Conservation (phyloP, 2,329 filamentous ascomycete genomes). For the Ramularia endophylla region DNA sequence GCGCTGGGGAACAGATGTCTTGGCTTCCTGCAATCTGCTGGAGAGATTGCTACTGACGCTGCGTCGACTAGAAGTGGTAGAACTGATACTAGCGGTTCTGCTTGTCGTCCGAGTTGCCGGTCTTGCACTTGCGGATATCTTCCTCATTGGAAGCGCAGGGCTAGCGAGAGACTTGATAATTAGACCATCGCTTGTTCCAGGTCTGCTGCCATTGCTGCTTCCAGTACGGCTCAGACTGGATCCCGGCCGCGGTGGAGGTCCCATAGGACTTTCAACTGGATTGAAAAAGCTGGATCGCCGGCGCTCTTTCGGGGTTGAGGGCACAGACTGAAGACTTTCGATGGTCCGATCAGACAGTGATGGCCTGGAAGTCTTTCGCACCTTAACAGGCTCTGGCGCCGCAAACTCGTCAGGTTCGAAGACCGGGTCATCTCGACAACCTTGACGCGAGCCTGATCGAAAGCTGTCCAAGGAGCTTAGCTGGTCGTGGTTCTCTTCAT, state of each 20-base stretch:
- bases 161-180: constrained; percentile 21
- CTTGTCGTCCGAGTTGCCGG: constrained; percentile 22
- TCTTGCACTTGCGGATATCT: constrained; percentile 30
- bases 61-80: constrained; percentile 17
- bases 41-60: constrained; percentile 24
- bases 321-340: constrained; percentile 72
- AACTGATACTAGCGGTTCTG: constrained; percentile 21
- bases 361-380: constrained; percentile 37
- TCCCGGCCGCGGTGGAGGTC: constrained; percentile 58
- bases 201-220: constrained; percentile 40
- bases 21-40: constrained; percentile 19
- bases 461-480: constrained; percentile 40
- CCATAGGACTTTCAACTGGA: constrained; percentile 50
- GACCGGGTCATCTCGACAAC: constrained; percentile 24
- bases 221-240: constrained; percentile 51
- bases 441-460: constrained; percentile 36
- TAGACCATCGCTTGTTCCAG: constrained; percentile 41
- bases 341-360: constrained; percentile 80
- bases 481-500: constrained; percentile 34
- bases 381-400: constrained; percentile 13
- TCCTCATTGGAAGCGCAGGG: constrained; percentile 32
- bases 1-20: constrained; percentile 7
- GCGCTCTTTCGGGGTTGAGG: constrained; percentile 67
- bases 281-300: constrained; percentile 69
- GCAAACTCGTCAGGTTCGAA: constrained; percentile 20